phyloP scores from a whole-genome alignment of 768 basidiomycete species.

The Leccinellum luteum region DNA sequence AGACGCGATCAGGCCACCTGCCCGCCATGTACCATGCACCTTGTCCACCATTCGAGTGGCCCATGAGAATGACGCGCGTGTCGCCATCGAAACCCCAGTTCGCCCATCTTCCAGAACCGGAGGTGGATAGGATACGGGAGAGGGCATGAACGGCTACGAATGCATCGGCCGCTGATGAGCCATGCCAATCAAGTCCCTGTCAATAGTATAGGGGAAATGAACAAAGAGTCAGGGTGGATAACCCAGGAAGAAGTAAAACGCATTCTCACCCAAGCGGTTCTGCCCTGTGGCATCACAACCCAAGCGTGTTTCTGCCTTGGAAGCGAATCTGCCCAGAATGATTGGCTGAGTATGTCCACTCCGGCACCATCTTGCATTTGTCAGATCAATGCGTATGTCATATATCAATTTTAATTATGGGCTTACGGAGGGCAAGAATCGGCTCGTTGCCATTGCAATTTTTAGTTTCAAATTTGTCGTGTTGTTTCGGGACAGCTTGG shows the following conservation, averaged over 20 bases:
- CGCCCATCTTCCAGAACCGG: slow-evolving; percentile 34
- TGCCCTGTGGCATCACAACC: slow-evolving; percentile 79
- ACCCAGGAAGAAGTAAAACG: neutral
- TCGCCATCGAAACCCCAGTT: slow-evolving; percentile 37
- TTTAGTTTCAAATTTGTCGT: neutral
- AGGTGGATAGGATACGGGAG: slow-evolving; percentile 39
- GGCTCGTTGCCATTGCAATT: slow-evolving; percentile 38
- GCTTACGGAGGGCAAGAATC: slow-evolving; percentile 64
- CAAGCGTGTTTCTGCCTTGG: slow-evolving; percentile 61
- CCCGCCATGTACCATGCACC: slow-evolving; percentile 81
- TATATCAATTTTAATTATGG: neutral
- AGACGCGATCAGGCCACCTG: slow-evolving; percentile 71
- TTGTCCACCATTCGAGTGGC: slow-evolving; percentile 94
- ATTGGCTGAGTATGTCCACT: slow-evolving; percentile 56
- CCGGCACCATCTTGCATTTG: slow-evolving; percentile 77
- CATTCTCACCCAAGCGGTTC: slow-evolving; percentile 71
- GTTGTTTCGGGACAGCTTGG: neutral
- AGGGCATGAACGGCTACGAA: slow-evolving; percentile 64
- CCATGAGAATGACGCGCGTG: slow-evolving; percentile 63
- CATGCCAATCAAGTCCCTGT: slow-evolving; percentile 93
- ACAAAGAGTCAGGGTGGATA: neutral
- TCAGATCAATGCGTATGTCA: neutral
- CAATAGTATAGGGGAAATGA: neutral
- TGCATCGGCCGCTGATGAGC: slow-evolving; percentile 70
- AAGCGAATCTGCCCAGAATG: slow-evolving; percentile 65